Evolutionary conservation across 106 monocot genomes (phyloP).

Genomic region (Dendrobium huoshanense): DNA sequence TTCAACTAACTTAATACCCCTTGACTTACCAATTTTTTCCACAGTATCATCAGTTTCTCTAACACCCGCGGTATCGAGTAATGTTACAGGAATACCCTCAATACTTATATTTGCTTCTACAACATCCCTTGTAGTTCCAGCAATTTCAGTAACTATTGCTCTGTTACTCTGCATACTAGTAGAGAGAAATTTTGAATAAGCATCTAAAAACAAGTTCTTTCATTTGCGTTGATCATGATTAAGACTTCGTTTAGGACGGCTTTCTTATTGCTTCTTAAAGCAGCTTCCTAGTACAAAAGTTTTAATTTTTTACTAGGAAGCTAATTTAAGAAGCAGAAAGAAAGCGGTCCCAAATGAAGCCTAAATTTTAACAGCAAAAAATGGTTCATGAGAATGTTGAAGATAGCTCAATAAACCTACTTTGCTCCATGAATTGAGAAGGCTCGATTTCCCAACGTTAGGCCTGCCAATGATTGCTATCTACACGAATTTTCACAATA

Average conservation of each 20-base stretch:
- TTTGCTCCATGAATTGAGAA: conserved; percentile 98
- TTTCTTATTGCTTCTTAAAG: too few species aligned
- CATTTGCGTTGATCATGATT: background rate
- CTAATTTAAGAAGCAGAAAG: too few species aligned
- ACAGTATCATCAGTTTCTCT: conserved; percentile 83
- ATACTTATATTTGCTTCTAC: conserved; percentile 85
- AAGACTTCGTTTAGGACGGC: too few species aligned
- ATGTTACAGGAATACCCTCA: conserved; percentile 76
- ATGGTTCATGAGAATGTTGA: background rate
- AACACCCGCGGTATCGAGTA: conserved; percentile 95
- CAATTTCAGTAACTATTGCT: conserved; percentile 96
- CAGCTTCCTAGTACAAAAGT: too few species aligned
- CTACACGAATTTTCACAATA: conserved; percentile 32
- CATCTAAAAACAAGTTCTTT: background rate
- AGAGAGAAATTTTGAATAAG: conserved; percentile 5
- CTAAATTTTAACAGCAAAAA: background rate
- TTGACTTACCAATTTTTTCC: conserved; percentile 74
- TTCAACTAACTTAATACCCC: background rate
- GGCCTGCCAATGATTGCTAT: conserved; percentile 91
- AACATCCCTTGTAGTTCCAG: conserved; percentile 94
- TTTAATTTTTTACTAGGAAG: too few species aligned
- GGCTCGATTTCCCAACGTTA: conserved; percentile 97
- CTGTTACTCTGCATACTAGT: conserved; percentile 95
- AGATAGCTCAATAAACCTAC: conserved; percentile 36
- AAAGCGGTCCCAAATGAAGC: too few species aligned